Conservation (phyloP, 1,139 yeast species). For the Zygosaccharomyces sapae region DNA sequence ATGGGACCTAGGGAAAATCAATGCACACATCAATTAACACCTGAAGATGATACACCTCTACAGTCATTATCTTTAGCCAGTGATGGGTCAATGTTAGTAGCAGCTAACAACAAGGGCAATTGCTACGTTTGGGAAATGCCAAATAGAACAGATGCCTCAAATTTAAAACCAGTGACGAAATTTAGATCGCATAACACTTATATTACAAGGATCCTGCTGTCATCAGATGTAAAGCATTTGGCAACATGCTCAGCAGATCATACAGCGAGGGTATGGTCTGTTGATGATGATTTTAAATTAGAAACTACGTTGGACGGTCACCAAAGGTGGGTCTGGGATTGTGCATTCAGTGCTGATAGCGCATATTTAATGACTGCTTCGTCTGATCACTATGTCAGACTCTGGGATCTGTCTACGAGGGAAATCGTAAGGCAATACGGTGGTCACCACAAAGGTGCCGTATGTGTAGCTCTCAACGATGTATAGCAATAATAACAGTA, state of each 20-base stretch:
- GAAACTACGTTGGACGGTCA: conserved; percentile 91
- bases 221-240: conserved; percentile 89
- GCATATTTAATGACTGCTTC: conserved; percentile 97
- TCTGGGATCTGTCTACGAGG: conserved; percentile 95
- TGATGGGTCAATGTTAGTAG: conserved; percentile 93
- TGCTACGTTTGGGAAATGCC: conserved; percentile 97
- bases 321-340: conserved; percentile 99
- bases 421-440: conserved; percentile 90
- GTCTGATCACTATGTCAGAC: conserved; percentile 92
- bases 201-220: conserved; percentile 79
- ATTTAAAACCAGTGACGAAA: conserved; percentile 80
- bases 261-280: conserved; percentile 92
- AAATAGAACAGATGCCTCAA: conserved; percentile 72
- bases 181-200: conserved; percentile 88
- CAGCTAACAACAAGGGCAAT: conserved; percentile 92
- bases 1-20: conserved; percentile 99
- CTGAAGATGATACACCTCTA: conserved; percentile 89
- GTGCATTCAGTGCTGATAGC: conserved; percentile 97
- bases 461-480: conserved; percentile 92
- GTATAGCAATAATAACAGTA: conserved; percentile 64
- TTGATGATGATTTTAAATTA: conserved; percentile 71
- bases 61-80: conserved; percentile 87
- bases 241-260: conserved; percentile 98
- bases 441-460: conserved; percentile 90
- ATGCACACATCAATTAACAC: conserved; percentile 89